Conservation (phyloP, 2,329 filamentous ascomycete genomes). For the Pseudopithomyces chartarum region DNA sequence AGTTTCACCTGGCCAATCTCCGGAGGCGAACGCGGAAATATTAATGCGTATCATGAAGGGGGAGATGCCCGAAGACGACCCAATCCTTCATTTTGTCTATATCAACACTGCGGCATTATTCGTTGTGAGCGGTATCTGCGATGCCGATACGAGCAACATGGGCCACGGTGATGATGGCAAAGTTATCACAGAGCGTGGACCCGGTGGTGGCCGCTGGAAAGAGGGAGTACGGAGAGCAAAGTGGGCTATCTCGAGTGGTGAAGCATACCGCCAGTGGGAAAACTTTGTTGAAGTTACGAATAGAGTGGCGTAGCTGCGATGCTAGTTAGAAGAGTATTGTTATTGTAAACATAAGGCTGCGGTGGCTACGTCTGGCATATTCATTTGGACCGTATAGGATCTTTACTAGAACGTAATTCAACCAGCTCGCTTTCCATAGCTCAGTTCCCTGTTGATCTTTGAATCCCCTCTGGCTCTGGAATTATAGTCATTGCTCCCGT, state of each 20-base stretch:
- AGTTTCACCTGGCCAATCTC: slow-evolving; percentile 84
- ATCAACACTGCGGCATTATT: slow-evolving; percentile 92
- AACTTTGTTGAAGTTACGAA: slow-evolving; percentile 85
- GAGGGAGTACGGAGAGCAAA: slow-evolving; percentile 86
- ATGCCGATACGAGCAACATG: slow-evolving; percentile 80
- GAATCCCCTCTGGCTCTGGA: too few relatives aligned
- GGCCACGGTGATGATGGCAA: slow-evolving; percentile 78
- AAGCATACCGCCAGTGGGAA: slow-evolving; percentile 82
- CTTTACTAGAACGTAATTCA: too few relatives aligned
- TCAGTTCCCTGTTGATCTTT: too few relatives aligned
- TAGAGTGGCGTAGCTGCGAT: slow-evolving; percentile 25
- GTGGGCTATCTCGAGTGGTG: slow-evolving; percentile 86
- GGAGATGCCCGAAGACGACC: slow-evolving; percentile 74
- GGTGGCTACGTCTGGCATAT: too few relatives aligned
- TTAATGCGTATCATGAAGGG: slow-evolving; percentile 76
- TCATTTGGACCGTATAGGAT: too few relatives aligned
- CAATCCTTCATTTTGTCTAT: slow-evolving; percentile 90
- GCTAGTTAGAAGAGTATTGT: neutral
- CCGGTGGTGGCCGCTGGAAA: slow-evolving; percentile 89
- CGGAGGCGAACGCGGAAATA: slow-evolving; percentile 85
- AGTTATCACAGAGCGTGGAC: slow-evolving; percentile 81
- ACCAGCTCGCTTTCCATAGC: too few relatives aligned
- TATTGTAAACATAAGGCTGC: too few relatives aligned
- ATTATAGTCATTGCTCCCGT: too few relatives aligned
- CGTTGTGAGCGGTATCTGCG: slow-evolving; percentile 84